Base-by-base conservation (phyloP, 768 basidiomycete genomes). In the Jaapia argillacea region DNA sequence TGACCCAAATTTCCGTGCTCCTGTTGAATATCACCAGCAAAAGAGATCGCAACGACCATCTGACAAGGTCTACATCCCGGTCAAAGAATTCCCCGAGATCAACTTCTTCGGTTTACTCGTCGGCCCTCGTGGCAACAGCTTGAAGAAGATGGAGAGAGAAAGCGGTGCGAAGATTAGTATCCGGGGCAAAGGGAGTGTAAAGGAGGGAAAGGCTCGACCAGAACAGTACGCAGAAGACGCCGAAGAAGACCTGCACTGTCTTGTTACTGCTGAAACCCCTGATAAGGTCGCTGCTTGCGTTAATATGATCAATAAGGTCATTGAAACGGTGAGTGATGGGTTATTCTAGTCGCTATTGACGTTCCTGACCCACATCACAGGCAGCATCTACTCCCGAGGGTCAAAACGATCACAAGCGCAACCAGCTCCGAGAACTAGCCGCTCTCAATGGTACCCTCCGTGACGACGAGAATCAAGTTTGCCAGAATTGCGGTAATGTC, bases 21-120 rank as follows among this genome's bases (percentile, higher is more conserved):
- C 96, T 6, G 85, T 90, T 44, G 96, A 99, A 63, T 94, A 97
- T 58, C 86, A 90, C 50, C 86, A 91, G 60, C 84, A 91, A 59
- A 94, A 96, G 63, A 84, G 91, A 24, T 88, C 87, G 33, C 86
- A 88, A 46, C 79, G 91, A 38, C 93, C 94, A 12, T 86, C 87
- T 25, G 96, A 99, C 47, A 98, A 98, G 66, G 96, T 99, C 48
- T 99, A 98, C 61, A 97, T 99, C 48, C 96, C 96, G 31, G 93
- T 97, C 60, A 98, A 99, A 63, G 96, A 99, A 65, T 99, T 99
- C 54, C 96, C 96, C 1, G 94, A 98, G 66, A 98, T 99, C 72
- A 99, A 99, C 61, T 99, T 98, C 69, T 98, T 99, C 55, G 96
- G 96, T 54, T 71, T 99, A 48, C 77, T 99, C 48, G 94, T 99